phyloP scores from a whole-genome alignment of 139 green algal genomes.

The Tetradesmus obliquus region DNA sequence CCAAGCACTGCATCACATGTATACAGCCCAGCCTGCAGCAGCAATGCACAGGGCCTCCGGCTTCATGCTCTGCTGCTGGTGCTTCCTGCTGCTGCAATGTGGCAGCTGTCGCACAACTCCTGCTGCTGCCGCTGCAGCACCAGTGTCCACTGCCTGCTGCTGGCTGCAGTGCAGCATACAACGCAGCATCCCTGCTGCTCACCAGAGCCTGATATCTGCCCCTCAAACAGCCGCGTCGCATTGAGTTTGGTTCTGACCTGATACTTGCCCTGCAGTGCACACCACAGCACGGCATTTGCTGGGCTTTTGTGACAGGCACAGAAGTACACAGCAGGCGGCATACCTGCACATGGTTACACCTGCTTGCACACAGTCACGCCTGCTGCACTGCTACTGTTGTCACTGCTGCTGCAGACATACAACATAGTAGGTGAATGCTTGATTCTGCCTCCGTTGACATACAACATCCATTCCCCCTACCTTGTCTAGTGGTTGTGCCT shows the following conservation, averaged over 20 bases:
- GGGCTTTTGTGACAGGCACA: not conserved
- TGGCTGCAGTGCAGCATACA: too few relatives aligned
- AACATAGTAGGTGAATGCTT: too few relatives aligned
- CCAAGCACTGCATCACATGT: too few relatives aligned
- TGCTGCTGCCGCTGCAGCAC: not conserved
- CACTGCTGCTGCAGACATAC: not conserved
- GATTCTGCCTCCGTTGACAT: too few relatives aligned
- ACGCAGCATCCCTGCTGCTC: not conserved
- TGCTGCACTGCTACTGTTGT: not conserved
- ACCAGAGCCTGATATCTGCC: slow-evolving; percentile 43
- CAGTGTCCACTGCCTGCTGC: too few relatives aligned
- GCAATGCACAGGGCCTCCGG: too few relatives aligned
- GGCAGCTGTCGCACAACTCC: not conserved
- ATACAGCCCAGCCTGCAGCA: too few relatives aligned
- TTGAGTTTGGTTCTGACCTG: slow-evolving; percentile 9
- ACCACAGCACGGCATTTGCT: not conserved
- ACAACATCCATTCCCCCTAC: not conserved
- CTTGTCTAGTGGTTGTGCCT: slow-evolving; percentile 11
- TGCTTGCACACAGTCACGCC: too few relatives aligned
- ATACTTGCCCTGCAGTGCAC: slow-evolving; percentile 13
- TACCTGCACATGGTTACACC: not conserved
- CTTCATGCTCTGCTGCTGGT: not conserved
- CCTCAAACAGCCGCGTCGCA: slow-evolving; percentile 39
- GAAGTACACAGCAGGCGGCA: not conserved
- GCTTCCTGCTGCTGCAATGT: not conserved